Evolutionary conservation across 2,329 filamentous ascomycete genomes (phyloP), one percentile per base, ranked within the genome.

Genomic region (Aspergillus neoniger): DNA sequence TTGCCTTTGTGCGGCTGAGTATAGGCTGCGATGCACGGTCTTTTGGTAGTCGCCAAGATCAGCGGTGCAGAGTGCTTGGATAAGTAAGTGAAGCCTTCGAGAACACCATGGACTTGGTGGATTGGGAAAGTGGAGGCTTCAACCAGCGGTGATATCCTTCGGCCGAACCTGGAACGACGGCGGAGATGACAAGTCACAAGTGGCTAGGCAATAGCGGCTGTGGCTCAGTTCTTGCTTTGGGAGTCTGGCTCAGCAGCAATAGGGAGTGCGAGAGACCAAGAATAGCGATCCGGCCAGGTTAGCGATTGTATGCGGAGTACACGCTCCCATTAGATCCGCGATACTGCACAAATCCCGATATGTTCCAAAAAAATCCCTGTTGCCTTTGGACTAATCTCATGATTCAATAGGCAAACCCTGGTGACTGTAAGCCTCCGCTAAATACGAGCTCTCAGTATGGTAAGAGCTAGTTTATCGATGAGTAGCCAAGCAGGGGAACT

Each of bases 401-500:
- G 28, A 30, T 30, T 12, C 28, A 30, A 30, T 30, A 44, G 32
- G 10, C 32, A 36, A 36, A 36, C 32, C 32, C 32, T 36, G 12
- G 12, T 36, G 10, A 36, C 32, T 4, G 32, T 36, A 36, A 36
- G 32, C 21, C 41, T 17, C 41, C 2, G 41, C 10, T 21, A 23
- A 21, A 32, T 32, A 32, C 47, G 23, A 50, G n/a, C 25, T 32
- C n/a, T 17, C 25, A 28, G 23, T 30, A 12, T n/a, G 5, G 47
- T 5, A 44, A 21, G 12, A 21, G n/a, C 15, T 15, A 30, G 7
- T 19, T 4, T 28, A 19, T 32, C 23, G 15, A 9, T 50, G 23
- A 25, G 25, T 8, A 43, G 38, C 36, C 21, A n/a, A 28, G n/a
- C 19, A 44, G 49, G 25, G 39, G 50, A 61, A 51, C 59, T 59